phyloP scores from a whole-genome alignment of 148 eudicot genomes.

The Chenopodium formosanum region DNA sequence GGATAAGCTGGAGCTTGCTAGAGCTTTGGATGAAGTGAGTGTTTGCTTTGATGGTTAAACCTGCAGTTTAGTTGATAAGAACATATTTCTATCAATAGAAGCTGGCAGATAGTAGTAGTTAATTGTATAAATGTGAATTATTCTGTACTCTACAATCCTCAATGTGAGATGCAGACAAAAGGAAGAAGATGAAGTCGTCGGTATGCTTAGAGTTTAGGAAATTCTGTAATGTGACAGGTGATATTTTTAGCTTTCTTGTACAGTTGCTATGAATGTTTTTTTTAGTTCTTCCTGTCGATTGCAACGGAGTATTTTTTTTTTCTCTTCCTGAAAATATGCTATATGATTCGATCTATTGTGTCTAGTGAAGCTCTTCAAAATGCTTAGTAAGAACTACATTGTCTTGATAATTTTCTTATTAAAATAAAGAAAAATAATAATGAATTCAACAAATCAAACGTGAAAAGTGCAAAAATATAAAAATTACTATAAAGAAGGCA shows the following conservation, averaged over 20 bases:
- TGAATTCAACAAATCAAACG: no score
- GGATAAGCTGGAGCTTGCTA: constrained; percentile 28
- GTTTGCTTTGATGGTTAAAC: constrained; percentile 30
- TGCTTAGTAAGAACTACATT: no score
- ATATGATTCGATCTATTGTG: background rate
- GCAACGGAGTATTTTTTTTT: background rate
- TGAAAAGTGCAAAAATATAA: no score
- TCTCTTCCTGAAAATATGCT: background rate
- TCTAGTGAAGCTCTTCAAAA: background rate
- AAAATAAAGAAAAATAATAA: no score
- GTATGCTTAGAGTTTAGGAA: constrained; percentile 11
- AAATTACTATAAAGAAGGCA: no score
- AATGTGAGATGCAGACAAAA: constrained; percentile 9
- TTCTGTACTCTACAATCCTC: constrained; percentile 12
- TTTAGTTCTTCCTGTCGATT: constrained; percentile 1
- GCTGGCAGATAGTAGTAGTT: background rate
- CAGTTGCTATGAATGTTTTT: constrained; percentile 23
- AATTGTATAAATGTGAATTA: constrained; percentile 31
- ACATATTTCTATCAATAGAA: constrained; percentile 3
- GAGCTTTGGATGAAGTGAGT: constrained; percentile 41
- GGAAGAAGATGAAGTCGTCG: background rate
- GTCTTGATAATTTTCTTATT: no score
- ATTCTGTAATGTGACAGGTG: constrained; percentile 22
- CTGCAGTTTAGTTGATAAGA: constrained; percentile 16
- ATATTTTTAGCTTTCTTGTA: constrained; percentile 23